Percentiles rank a stretch among this genome's conserved stretches.
Conservation (phyloP, 352 stramenopile species). For the Pythium periplocum region DNA sequence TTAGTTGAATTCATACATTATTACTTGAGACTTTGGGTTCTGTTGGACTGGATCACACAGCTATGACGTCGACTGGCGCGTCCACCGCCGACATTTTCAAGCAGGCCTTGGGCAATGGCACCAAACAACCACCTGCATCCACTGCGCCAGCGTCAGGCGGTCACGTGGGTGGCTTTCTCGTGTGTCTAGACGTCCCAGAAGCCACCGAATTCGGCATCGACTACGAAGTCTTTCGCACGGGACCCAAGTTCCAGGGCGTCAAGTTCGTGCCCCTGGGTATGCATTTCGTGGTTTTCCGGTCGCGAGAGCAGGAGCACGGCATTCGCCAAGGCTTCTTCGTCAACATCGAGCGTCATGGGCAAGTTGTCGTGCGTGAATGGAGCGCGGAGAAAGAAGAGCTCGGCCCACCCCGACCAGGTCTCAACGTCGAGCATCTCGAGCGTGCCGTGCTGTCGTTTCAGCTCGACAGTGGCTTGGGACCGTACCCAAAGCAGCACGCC, state of each 20-base stretch:
- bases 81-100: no score
- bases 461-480: constrained; percentile 67
- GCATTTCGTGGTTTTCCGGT: constrained; percentile 81
- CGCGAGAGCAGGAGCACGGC: constrained; percentile 69
- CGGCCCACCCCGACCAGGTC: constrained; percentile 32
- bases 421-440: constrained; percentile 69
- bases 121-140: not conserved
- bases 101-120: no score
- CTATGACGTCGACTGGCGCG: no score
- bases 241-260: constrained; percentile 72
- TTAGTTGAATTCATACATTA: constrained; percentile 23
- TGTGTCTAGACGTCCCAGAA: constrained; percentile 78
- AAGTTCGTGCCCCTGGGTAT: constrained; percentile 80
- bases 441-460: constrained; percentile 78
- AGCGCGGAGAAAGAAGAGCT: constrained; percentile 75
- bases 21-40: no score
- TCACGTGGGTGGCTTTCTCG: constrained; percentile 56
- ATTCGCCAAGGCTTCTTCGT: constrained; percentile 84
- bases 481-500: constrained; percentile 75
- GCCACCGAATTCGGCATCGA: constrained; percentile 81
- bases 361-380: constrained; percentile 78
- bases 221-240: constrained; percentile 83
- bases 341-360: constrained; percentile 42
- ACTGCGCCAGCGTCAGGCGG: constrained; percentile 6
- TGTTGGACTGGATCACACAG: no score